Percentiles rank a stretch among this genome's conserved stretches.
phyloP scores from a whole-genome alignment of 257 asterid genomes.

The Voacanga thouarsii region DNA sequence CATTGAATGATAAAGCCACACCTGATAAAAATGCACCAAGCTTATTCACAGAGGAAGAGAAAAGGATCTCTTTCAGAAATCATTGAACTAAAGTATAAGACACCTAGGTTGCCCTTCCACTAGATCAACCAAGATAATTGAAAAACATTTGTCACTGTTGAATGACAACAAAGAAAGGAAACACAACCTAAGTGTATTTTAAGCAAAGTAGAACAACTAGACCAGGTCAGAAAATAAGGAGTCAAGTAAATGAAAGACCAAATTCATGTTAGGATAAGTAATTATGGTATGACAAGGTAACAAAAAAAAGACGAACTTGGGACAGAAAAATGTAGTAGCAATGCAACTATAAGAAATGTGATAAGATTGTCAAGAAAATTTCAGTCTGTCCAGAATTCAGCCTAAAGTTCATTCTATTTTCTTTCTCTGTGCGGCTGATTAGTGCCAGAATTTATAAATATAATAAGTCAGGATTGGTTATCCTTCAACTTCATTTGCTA shows the following conservation, averaged over 20 bases:
- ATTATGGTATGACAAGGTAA: background rate
- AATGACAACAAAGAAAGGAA: background rate
- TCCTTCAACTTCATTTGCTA: background rate
- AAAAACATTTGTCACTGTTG: background rate
- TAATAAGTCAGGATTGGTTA: background rate
- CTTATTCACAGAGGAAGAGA: background rate
- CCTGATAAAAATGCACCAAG: background rate
- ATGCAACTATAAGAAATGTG: background rate
- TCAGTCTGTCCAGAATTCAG: background rate
- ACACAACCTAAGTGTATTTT: background rate
- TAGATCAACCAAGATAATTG: background rate
- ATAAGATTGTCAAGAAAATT: background rate
- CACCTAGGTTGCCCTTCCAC: background rate
- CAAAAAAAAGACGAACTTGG: background rate
- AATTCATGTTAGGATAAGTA: background rate
- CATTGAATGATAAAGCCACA: background rate
- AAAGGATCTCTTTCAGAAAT: background rate
- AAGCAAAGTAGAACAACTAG: background rate
- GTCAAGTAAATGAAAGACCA: background rate
- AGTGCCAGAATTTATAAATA: background rate
- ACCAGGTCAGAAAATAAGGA: background rate
- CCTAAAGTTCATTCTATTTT: background rate
- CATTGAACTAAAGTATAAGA: background rate
- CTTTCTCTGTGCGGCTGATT: background rate
- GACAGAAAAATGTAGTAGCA: background rate